These are phyloP conservation scores for Boletus speciosus DNA, from an alignment of 768 basidiomycete species.

Conservation along the genomic window DNA sequence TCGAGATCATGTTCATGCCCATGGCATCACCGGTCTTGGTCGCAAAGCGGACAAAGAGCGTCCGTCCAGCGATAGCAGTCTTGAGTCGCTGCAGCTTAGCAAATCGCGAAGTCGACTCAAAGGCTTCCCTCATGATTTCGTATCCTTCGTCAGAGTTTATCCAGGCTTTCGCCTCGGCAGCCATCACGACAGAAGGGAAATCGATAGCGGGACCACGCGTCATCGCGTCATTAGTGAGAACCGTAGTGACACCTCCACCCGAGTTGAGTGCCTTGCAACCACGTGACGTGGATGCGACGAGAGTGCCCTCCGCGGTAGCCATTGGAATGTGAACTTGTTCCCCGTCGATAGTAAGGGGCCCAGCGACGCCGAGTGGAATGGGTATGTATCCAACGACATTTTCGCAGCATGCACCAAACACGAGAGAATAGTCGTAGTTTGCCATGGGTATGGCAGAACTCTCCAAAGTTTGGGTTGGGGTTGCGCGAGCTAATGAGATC, in stretches of 20 bases:
- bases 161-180: conserved; percentile 86
- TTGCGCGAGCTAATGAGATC: conserved; percentile 66
- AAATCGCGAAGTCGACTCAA: conserved; percentile 93
- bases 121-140: conserved; percentile 70
- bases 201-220: conserved; percentile 98
- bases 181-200: conserved; percentile 77
- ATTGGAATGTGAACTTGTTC: conserved; percentile 86
- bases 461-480: conserved; percentile 81
- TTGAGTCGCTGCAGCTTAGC: conserved; percentile 83
- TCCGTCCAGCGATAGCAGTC: conserved; percentile 88
- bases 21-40: conserved; percentile 97
- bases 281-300: conserved; percentile 95
- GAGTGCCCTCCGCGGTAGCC: conserved; percentile 99
- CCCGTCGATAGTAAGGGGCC: conserved; percentile 90
- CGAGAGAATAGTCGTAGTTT: conserved; percentile 90
- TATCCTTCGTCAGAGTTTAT: conserved; percentile 82
- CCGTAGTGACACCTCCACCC: conserved; percentile 92
- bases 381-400: conserved; percentile 98
- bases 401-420: conserved; percentile 97
- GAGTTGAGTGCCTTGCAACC: conserved; percentile 98
- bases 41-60: conserved; percentile 89
- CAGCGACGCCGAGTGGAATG: conserved; percentile 92
- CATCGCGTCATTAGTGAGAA: conserved; percentile 91
- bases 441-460: conserved; percentile 74
- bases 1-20: conserved; percentile 99